A percentile compares a stretch with the other conserved stretches of the same genome.
Conservation (phyloP, 2,329 filamentous ascomycete species). For the Fusarium metavorans region DNA sequence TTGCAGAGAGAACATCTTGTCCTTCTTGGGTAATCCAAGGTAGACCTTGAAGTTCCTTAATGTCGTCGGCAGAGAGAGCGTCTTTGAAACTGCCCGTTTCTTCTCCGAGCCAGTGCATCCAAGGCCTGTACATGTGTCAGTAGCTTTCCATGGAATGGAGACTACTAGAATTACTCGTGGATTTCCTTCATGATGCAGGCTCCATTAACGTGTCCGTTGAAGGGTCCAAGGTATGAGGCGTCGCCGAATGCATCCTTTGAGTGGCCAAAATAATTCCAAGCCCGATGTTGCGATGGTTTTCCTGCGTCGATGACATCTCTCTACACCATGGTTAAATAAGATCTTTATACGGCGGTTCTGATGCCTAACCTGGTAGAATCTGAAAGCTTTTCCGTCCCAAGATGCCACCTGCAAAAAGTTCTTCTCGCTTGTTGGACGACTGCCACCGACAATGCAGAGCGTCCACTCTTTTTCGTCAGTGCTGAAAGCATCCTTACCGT, state of each 20-base stretch:
- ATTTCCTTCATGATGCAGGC: background rate
- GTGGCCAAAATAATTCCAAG: background rate
- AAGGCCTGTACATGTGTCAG: background rate
- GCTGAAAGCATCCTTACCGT: too few relatives aligned
- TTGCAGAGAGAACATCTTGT: background rate
- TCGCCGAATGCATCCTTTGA: background rate
- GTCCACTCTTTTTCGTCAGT: too few relatives aligned
- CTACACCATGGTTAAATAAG: background rate
- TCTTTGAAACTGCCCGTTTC: background rate
- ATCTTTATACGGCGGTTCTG: background rate
- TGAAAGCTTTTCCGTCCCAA: background rate
- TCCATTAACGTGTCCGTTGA: background rate
- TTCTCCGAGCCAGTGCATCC: background rate
- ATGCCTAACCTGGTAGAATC: background rate
- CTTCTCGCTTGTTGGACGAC: background rate
- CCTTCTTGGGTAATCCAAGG: background rate
- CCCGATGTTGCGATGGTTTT: background rate
- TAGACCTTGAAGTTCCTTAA: background rate
- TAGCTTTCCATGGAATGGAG: accelerated
- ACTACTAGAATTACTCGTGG: background rate
- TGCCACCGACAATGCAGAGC: background rate
- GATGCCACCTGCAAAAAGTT: background rate
- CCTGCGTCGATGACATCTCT: background rate
- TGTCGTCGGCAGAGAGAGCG: background rate
- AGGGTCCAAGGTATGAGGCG: background rate